Evolutionary conservation across 2,329 filamentous ascomycete genomes (phyloP).

Genomic region (Fusarium sp.): DNA sequence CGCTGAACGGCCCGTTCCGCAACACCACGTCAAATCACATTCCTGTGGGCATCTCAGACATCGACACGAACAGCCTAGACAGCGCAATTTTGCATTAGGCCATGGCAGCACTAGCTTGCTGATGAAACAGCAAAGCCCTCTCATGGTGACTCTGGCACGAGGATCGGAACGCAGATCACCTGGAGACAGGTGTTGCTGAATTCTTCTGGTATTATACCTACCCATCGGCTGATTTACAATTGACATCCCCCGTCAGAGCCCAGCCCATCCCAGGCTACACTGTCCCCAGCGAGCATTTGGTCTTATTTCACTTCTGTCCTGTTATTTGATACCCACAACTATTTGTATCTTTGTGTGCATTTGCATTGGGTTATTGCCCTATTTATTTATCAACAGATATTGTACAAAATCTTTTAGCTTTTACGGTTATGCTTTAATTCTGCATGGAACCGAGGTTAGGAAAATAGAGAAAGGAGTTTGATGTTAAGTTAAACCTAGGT

Average conservation of each 20-base stretch:
- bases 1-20: conserved; percentile 38
- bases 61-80: conserved; percentile 6
- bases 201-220: neutral
- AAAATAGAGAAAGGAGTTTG: conserved; percentile 28
- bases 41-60: conserved; percentile 31
- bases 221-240: neutral
- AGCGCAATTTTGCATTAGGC: conserved; percentile 1
- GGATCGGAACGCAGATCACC: neutral
- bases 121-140: neutral
- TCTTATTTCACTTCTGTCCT: conserved; percentile 38
- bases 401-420: conserved; percentile 11
- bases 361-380: conserved; percentile 6
- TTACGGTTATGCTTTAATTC: conserved; percentile 14
- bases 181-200: conserved; percentile 1
- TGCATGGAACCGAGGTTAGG: conserved; percentile 14
- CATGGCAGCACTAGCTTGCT: conserved; percentile 4
- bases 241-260: neutral
- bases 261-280: neutral
- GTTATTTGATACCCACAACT: conserved; percentile 44
- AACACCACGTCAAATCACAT: neutral
- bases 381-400: conserved; percentile 16
- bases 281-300: neutral
- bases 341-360: conserved; percentile 22
- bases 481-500: neutral
- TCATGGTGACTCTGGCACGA: neutral